Evolutionary conservation across 2,329 filamentous ascomycete species (phyloP).

Genomic region (Eutypa lata): DNA sequence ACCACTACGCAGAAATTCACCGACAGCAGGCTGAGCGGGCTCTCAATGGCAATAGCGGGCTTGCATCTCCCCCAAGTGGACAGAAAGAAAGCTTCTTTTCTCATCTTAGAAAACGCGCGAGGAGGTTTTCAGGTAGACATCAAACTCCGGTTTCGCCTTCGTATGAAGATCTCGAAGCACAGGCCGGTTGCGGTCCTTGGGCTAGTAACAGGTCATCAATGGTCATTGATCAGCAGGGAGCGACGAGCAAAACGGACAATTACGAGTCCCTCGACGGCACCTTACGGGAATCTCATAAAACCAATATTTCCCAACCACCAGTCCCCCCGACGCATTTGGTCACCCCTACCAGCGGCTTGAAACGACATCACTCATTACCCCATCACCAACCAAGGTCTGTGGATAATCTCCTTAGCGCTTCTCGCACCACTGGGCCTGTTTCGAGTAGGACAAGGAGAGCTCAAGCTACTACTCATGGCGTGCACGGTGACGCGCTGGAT

Average conservation of each 20-base stretch:
- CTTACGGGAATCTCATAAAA: slow-evolving; percentile 50
- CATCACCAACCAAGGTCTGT: slow-evolving; percentile 61
- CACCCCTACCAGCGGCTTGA: slow-evolving; percentile 50
- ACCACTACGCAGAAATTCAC: slow-evolving; percentile 88
- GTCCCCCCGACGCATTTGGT: slow-evolving; percentile 53
- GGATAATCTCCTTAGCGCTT: slow-evolving; percentile 59
- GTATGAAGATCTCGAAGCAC: slow-evolving; percentile 87
- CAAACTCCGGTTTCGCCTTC: slow-evolving; percentile 75
- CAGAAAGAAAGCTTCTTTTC: slow-evolving; percentile 98
- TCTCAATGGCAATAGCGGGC: slow-evolving; percentile 74
- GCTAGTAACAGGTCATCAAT: slow-evolving; percentile 81
- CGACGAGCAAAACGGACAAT: slow-evolving; percentile 49
- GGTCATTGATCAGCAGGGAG: slow-evolving; percentile 60
- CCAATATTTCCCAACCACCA: slow-evolving; percentile 43
- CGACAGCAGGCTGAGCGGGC: slow-evolving; percentile 88
- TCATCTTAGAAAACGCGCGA: slow-evolving; percentile 87
- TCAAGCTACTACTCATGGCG: slow-evolving; percentile 67
- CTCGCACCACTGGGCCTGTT: slow-evolving; percentile 57
- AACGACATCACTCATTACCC: slow-evolving; percentile 63
- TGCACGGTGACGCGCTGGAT: slow-evolving; percentile 88
- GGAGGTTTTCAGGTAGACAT: slow-evolving; percentile 87
- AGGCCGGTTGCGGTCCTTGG: slow-evolving; percentile 88
- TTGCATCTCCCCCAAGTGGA: slow-evolving; percentile 72
- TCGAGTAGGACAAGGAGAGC: slow-evolving; percentile 79
- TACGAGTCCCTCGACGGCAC: slow-evolving; percentile 62